Conservation (phyloP, 2,329 filamentous ascomycete species). For the Elsinoe australis region DNA sequence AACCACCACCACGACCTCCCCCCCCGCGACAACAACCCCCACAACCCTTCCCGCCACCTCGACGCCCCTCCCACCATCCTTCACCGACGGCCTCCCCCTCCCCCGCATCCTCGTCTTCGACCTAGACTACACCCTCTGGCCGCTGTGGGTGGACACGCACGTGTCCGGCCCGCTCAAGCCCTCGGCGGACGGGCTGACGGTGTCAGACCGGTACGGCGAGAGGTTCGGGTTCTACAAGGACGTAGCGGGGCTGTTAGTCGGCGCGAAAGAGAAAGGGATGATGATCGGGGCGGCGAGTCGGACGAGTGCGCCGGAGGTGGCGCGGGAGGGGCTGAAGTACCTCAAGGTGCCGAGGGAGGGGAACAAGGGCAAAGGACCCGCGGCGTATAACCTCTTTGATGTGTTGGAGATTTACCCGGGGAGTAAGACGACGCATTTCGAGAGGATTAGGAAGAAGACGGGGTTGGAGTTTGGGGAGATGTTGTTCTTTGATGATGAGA, state of each 20-base stretch:
- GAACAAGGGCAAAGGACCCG: slow-evolving; percentile 12
- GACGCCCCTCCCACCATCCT: slow-evolving; percentile 44
- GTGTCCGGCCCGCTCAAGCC: slow-evolving; percentile 64
- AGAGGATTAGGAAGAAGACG: slow-evolving; percentile 61
- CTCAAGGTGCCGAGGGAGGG: slow-evolving; percentile 48
- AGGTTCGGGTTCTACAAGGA: slow-evolving; percentile 42
- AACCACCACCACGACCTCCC: not conserved
- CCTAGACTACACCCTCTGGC: slow-evolving; percentile 97
- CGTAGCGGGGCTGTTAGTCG: slow-evolving; percentile 34
- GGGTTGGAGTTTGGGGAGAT: slow-evolving; percentile 71
- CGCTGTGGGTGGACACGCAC: slow-evolving; percentile 96
- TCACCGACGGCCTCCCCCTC: slow-evolving; percentile 61
- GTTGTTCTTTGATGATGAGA: slow-evolving; percentile 94
- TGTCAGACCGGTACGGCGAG: slow-evolving; percentile 46
- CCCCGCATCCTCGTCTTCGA: slow-evolving; percentile 86
- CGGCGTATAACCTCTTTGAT: slow-evolving; percentile 48
- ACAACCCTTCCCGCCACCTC: slow-evolving; percentile 32
- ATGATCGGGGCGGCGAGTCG: slow-evolving; percentile 69
- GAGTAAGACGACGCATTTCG: slow-evolving; percentile 80
- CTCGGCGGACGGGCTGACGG: slow-evolving; percentile 36
- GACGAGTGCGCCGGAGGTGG: slow-evolving; percentile 71
- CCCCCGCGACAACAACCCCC: slow-evolving; percentile 25
- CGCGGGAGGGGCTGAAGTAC: slow-evolving; percentile 68
- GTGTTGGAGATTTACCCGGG: slow-evolving; percentile 60
- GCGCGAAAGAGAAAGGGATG: slow-evolving; percentile 47